A percentile compares a stretch with the other conserved stretches of the same genome.
Conservation (phyloP, 495 filamentous ascomycete genomes). For the Penicillium longicatenatum region DNA sequence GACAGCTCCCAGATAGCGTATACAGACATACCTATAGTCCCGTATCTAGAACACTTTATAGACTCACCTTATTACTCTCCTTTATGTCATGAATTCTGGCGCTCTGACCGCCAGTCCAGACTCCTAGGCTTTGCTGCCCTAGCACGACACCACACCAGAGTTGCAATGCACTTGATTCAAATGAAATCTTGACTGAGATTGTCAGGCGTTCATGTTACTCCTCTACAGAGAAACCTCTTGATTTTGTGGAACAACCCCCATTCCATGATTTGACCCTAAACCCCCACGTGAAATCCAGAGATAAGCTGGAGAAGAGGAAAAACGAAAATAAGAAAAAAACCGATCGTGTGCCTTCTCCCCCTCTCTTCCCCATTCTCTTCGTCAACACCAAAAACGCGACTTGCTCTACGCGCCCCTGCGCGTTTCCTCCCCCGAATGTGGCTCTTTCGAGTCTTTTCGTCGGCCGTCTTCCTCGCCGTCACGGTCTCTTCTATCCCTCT, state of each 20-base stretch:
- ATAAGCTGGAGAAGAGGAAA: conserved; percentile 26
- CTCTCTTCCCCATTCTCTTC: conserved; percentile 9
- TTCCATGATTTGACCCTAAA: neutral
- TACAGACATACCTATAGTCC: neutral
- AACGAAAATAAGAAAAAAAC: conserved; percentile 27
- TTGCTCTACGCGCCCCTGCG: conserved; percentile 19
- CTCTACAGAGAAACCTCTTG: neutral
- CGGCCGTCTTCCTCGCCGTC: conserved; percentile 78
- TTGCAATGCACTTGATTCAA: neutral
- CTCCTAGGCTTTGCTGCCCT: neutral
- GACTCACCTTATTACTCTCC: too few relatives aligned
- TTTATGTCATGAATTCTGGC: neutral
- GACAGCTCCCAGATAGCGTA: neutral
- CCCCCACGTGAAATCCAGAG: conserved; percentile 25
- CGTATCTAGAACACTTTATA: too few relatives aligned
- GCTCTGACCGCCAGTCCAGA: conserved; percentile 19
- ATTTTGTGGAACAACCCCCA: neutral
- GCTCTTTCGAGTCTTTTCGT: conserved; percentile 71
- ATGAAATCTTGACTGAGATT: too few relatives aligned
- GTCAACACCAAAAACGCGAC: conserved; percentile 2
- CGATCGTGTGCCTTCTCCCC: conserved; percentile 22
- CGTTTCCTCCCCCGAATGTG: conserved; percentile 51
- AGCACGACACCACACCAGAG: conserved; percentile 4
- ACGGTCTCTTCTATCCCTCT: conserved; percentile 93
- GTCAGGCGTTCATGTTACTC: too few relatives aligned